Evolutionary conservation across 2,329 filamentous ascomycete genomes (phyloP).

Genomic region (Penicillium glabrum): DNA sequence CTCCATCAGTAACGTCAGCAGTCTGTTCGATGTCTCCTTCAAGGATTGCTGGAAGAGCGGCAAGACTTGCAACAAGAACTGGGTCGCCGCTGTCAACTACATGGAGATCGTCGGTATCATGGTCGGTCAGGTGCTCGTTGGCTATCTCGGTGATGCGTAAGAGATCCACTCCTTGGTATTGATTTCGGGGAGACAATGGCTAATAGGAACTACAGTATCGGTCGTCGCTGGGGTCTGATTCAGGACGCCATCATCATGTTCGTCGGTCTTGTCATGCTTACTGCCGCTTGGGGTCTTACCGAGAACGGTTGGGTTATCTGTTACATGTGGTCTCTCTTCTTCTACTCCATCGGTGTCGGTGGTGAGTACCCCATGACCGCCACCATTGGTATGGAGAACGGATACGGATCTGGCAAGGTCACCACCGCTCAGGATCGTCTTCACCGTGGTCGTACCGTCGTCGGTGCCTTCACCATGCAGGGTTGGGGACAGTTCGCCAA

Average conservation of each 20-base stretch:
- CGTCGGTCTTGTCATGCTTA: slow-evolving; percentile 84
- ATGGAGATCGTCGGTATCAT: slow-evolving; percentile 94
- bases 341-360: slow-evolving; percentile 68
- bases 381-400: slow-evolving; percentile 89
- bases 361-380: slow-evolving; percentile 97
- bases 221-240: slow-evolving; percentile 90
- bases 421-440: slow-evolving; percentile 90
- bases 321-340: slow-evolving; percentile 91
- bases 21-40: slow-evolving; percentile 75
- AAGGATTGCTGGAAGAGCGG: slow-evolving; percentile 69
- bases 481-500: slow-evolving; percentile 97
- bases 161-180: slow-evolving; percentile 4
- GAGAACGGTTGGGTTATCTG: slow-evolving; percentile 94
- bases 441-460: slow-evolving; percentile 93
- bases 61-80: slow-evolving; percentile 70
- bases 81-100: slow-evolving; percentile 82
- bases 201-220: slow-evolving; percentile 58
- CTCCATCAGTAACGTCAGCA: slow-evolving; percentile 87
- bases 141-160: slow-evolving; percentile 70
- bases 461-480: slow-evolving; percentile 95
- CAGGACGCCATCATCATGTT: slow-evolving; percentile 96
- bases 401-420: slow-evolving; percentile 75
- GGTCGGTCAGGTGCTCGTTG: slow-evolving; percentile 86
- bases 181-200: not conserved
- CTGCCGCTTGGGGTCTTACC: slow-evolving; percentile 80